A percentile compares a stretch with the other conserved stretches of the same genome.
phyloP scores from a whole-genome alignment of 768 basidiomycete species.

The Lactarius evosmus region DNA sequence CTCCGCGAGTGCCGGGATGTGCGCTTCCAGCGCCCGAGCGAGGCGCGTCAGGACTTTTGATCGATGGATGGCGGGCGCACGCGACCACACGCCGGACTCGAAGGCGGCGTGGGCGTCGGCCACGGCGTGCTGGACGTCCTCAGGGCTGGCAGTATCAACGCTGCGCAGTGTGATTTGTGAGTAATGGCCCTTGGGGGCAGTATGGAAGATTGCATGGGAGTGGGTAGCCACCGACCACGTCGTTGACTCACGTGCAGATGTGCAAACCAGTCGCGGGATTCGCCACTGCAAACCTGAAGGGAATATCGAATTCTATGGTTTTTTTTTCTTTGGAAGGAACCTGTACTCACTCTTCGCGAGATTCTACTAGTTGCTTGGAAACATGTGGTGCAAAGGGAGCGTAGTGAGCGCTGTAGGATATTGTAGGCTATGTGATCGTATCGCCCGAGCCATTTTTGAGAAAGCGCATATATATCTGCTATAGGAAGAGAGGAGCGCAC shows the following conservation, averaged over 20 bases:
- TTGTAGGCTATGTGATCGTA: constrained; percentile 2
- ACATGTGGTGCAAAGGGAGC: constrained; percentile 17
- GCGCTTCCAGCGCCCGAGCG: constrained; percentile 57
- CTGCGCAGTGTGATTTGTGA: constrained; percentile 35
- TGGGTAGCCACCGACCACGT: too few relatives aligned
- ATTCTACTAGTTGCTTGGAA: not conserved
- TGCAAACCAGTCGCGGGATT: constrained; percentile 69
- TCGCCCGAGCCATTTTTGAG: not conserved
- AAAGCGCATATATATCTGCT: not conserved
- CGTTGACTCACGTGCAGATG: constrained; percentile 47
- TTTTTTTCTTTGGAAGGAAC: not conserved
- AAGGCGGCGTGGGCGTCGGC: constrained; percentile 55
- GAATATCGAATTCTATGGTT: too few relatives aligned
- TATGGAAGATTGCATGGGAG: too few relatives aligned
- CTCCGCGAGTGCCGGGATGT: constrained; percentile 54
- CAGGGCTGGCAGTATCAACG: constrained; percentile 49
- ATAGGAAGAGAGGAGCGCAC: not conserved
- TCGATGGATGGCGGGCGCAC: constrained; percentile 52
- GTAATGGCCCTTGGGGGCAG: not conserved
- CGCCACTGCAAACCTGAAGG: constrained; percentile 47
- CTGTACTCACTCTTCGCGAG: constrained; percentile 16
- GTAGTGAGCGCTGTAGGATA: constrained; percentile 16
- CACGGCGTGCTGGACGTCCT: constrained; percentile 53
- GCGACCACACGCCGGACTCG: constrained; percentile 71
- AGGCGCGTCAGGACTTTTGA: constrained; percentile 63